Percentiles rank a stretch among this genome's conserved stretches.
These are phyloP conservation scores for Ascochyta viciae-villosae DNA, from an alignment of 2,329 filamentous ascomycete genomes.

Conservation along the genomic window DNA sequence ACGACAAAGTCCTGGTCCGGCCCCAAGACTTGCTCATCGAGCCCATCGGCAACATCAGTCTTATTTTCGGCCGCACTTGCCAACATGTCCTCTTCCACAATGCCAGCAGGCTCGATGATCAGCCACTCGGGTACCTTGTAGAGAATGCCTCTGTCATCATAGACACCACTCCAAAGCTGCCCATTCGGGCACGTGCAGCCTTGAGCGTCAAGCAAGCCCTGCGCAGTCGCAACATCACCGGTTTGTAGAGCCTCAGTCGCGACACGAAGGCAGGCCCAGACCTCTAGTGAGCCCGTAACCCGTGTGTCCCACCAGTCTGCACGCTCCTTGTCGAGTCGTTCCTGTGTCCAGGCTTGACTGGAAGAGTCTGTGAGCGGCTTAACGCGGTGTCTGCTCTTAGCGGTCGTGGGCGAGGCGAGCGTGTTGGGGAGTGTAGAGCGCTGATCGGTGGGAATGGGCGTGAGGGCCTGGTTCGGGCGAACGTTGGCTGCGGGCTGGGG, in stretches of 20 bases:
- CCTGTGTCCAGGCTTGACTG: conserved; percentile 58
- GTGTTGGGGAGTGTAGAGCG: conserved; percentile 40
- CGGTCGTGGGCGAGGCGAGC: conserved; percentile 28
- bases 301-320: conserved; percentile 89
- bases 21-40: conserved; percentile 12
- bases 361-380: conserved; percentile 31
- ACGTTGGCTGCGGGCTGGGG: conserved; percentile 11
- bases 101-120: conserved; percentile 52
- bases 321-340: conserved; percentile 73
- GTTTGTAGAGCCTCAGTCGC: conserved; percentile 72
- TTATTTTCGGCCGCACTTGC: conserved; percentile 6
- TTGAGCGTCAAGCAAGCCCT: conserved; percentile 79
- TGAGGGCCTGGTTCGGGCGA: conserved; percentile 39
- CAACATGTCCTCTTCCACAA: conserved; percentile 38
- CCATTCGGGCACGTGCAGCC: conserved; percentile 61
- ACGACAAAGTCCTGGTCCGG: conserved; percentile 7
- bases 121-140: conserved; percentile 57
- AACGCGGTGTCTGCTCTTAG: conserved; percentile 26
- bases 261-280: conserved; percentile 78
- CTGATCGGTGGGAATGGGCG: conserved; percentile 30
- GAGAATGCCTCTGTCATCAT: conserved; percentile 52
- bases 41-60: conserved; percentile 22
- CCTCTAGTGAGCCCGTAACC: conserved; percentile 76
- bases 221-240: conserved; percentile 63
- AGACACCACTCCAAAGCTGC: conserved; percentile 51